A percentile compares a stretch with the other conserved stretches of the same genome.
Evolutionary conservation across 306 rosid species (phyloP).

Genomic region (Casuarina equisetifolia): DNA sequence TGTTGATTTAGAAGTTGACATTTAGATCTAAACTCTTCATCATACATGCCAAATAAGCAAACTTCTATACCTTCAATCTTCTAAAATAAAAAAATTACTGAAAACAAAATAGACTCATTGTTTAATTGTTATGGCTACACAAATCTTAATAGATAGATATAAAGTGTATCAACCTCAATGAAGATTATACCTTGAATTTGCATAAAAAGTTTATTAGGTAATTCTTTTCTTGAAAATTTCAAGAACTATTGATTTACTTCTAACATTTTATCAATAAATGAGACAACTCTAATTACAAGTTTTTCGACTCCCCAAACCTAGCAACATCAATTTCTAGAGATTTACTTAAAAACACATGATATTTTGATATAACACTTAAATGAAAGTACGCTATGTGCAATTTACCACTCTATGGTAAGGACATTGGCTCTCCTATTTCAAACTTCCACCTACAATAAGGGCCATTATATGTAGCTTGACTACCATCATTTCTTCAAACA

Average conservation of each 20-base stretch:
- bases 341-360: slow-evolving; percentile 16
- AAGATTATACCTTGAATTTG: slow-evolving; percentile 72
- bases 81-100: slow-evolving; percentile 91
- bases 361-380: background rate
- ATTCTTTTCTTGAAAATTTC: slow-evolving; percentile 95
- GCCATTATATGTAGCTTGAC: slow-evolving; percentile 94
- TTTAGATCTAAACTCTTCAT: slow-evolving; percentile 97
- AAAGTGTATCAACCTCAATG: background rate
- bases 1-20: slow-evolving; percentile 89
- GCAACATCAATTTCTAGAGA: slow-evolving; percentile 30
- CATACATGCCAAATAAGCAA: slow-evolving; percentile 98
- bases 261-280: slow-evolving; percentile 92
- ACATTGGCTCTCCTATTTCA: slow-evolving; percentile 90
- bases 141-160: background rate
- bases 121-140: background rate
- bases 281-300: slow-evolving; percentile 90
- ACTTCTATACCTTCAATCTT: slow-evolving; percentile 98
- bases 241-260: slow-evolving; percentile 91
- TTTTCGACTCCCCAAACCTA: slow-evolving; percentile 92
- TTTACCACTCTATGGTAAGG: slow-evolving; percentile 92
- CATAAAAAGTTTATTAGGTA: slow-evolving; percentile 92
- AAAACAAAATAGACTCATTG: slow-evolving; percentile 12
- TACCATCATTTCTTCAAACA: slow-evolving; percentile 93
- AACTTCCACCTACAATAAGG: slow-evolving; percentile 86
- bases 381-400: background rate